These are phyloP conservation scores for Apiotrichum gamsii DNA, from an alignment of 1,284 basidiomycete species.

Conservation along the genomic window DNA sequence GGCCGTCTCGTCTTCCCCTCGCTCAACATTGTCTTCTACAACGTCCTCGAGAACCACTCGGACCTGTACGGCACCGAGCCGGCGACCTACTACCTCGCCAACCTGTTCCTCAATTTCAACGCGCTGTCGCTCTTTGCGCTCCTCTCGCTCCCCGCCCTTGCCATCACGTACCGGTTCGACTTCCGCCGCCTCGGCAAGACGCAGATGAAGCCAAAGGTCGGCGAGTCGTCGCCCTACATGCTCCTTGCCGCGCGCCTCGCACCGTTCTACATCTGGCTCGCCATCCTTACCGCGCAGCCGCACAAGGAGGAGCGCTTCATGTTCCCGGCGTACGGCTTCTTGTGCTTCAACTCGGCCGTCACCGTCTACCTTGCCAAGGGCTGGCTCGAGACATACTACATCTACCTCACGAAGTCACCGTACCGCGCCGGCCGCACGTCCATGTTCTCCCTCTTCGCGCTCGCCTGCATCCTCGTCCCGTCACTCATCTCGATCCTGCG, in stretches of 20 bases:
- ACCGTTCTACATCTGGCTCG: conserved; percentile 85
- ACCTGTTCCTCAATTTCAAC: conserved; percentile 91
- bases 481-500: conserved; percentile 69
- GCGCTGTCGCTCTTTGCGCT: conserved; percentile 73
- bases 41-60: conserved; percentile 73
- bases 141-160: conserved; percentile 68
- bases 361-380: conserved; percentile 73
- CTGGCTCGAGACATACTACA: conserved; percentile 72
- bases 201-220: conserved; percentile 55
- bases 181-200: conserved; percentile 67
- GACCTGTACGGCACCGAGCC: conserved; percentile 91
- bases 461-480: conserved; percentile 60
- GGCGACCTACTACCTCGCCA: conserved; percentile 72
- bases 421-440: conserved; percentile 73
- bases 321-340: conserved; percentile 85
- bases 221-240: conserved; percentile 62
- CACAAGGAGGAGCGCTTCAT: conserved; percentile 99
- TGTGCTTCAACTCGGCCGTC: conserved; percentile 92
- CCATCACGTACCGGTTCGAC: conserved; percentile 69
- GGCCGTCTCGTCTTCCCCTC: conserved; percentile 72
- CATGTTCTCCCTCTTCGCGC: conserved; percentile 70
- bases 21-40: conserved; percentile 92
- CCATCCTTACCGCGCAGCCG: conserved; percentile 68
- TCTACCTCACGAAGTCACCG: conserved; percentile 69
- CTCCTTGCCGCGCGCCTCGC: conserved; percentile 67